A percentile compares a stretch with the other conserved stretches of the same genome.
These are phyloP conservation scores for Leucaena leucocephala DNA, from an alignment of 306 rosid genomes.

Conservation along the genomic window DNA sequence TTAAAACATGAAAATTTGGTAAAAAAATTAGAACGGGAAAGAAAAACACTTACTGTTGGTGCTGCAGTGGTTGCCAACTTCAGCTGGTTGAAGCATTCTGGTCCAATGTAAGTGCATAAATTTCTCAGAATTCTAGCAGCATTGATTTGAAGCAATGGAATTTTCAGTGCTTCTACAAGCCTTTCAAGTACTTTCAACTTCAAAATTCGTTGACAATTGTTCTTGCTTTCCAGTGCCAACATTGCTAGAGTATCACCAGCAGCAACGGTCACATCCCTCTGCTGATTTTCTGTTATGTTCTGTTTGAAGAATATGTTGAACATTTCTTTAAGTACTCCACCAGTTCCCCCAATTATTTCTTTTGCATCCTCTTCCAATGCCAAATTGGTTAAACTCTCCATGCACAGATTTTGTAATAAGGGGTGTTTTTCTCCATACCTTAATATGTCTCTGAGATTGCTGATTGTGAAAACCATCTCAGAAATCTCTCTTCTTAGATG, in stretches of 20 bases:
- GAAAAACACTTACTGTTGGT: slow-evolving; percentile 67
- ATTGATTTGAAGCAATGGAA: slow-evolving; percentile 61
- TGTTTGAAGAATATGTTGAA: slow-evolving; percentile 72
- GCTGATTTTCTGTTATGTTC: slow-evolving; percentile 36
- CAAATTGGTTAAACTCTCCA: slow-evolving; percentile 73
- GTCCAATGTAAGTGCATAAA: slow-evolving; percentile 68
- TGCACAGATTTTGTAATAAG: slow-evolving; percentile 68
- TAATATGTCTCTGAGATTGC: slow-evolving; percentile 80
- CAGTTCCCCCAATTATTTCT: slow-evolving; percentile 85
- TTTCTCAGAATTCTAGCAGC: slow-evolving; percentile 86
- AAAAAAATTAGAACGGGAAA: neutral
- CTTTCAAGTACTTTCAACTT: slow-evolving; percentile 56
- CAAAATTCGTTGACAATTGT: slow-evolving; percentile 70
- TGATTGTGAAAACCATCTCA: slow-evolving; percentile 79
- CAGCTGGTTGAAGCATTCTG: slow-evolving; percentile 60
- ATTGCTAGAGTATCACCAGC: slow-evolving; percentile 92
- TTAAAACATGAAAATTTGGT: no score
- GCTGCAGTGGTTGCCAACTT: slow-evolving; percentile 62
- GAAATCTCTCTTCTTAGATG: slow-evolving; percentile 78
- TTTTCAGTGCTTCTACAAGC: slow-evolving; percentile 58
- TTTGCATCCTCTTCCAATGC: slow-evolving; percentile 86
- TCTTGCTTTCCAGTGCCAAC: slow-evolving; percentile 80
- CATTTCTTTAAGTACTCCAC: slow-evolving; percentile 78
- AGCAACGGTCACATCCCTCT: slow-evolving; percentile 50
- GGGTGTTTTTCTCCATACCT: slow-evolving; percentile 76